These are phyloP conservation scores for Cymbidium sinense DNA, from an alignment of 106 monocot genomes.

Conservation along the genomic window DNA sequence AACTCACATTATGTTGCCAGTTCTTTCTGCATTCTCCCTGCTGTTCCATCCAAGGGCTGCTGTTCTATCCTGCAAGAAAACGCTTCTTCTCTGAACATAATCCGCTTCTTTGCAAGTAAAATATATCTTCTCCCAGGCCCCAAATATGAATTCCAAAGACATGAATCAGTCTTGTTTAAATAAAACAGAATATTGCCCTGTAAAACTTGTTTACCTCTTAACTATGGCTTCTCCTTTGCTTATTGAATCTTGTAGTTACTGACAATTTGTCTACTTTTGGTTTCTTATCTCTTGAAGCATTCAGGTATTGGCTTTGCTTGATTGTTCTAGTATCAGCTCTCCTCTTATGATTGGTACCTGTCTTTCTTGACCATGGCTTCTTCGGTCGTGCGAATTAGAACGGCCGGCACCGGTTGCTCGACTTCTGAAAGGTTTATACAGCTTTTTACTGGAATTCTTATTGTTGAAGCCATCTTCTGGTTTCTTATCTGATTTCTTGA, in stretches of 20 bases:
- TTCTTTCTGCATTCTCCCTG: background rate
- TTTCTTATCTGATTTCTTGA: slow-evolving; percentile 14
- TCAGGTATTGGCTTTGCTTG: background rate
- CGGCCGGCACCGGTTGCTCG: background rate
- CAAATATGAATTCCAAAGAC: no score
- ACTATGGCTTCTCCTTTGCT: background rate
- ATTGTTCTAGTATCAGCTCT: slow-evolving; percentile 2
- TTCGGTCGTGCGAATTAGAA: slow-evolving; percentile 1
- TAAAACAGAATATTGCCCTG: background rate
- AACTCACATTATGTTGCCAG: background rate
- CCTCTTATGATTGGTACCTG: slow-evolving; percentile 17
- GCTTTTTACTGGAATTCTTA: background rate
- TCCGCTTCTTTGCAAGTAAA: no score
- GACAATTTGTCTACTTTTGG: background rate
- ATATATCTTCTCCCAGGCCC: no score
- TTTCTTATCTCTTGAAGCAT: background rate
- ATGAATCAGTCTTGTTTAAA: background rate
- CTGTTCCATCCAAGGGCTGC: no score
- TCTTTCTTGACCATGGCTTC: background rate
- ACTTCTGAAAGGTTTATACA: background rate
- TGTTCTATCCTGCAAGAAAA: no score
- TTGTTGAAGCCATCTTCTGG: slow-evolving; percentile 1
- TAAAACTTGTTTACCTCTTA: background rate
- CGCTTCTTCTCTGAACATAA: no score
- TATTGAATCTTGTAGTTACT: background rate